Evolutionary conservation across 1,139 yeast species (phyloP), one percentile per base, ranked within the genome.

Genomic region (Pichia sp.): DNA sequence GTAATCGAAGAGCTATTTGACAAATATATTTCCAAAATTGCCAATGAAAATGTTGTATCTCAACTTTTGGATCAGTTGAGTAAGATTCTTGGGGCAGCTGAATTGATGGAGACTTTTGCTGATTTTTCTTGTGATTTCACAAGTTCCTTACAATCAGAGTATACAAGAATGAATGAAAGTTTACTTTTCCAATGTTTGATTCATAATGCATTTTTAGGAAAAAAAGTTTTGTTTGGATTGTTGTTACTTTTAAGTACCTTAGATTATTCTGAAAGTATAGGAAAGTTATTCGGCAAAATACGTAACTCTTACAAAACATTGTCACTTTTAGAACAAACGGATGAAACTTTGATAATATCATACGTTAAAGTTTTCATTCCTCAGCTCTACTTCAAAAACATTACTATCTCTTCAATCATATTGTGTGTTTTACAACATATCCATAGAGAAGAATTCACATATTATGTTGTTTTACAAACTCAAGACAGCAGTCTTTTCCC

Each of bases 231-330:
- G 12, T 48, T 59, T 39, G 63, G 63, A 5, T 37, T 67, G 5
- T 41, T 64, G 18, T 52, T 69, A 18, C 51, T 71, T 26, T 51
- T 70, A 26, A 47, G 69, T 21, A 62, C 70, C 1, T 61, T 67
- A 31, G 71, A 67, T 39, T 53, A 55, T 15, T 61, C 61, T 36
- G 59, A 57, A 2, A 52, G 56, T 20, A 56, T 64, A 21, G 45
- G 59, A 6, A 40, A 38, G 2, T 43, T 63, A 10, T 57, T 60
- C 40, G 45, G 39, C 3, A 46, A 44, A 26, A 39, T 55, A 3
- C 23, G 36, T 9, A 28, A 37, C 2, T 39, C 41, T 3, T 49
- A 47, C 36, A 51, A 46, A 36, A 31, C 14, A 26, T 39, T 50
- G 17, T 34, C 34, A 10, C 24, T 49, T 4, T 17, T 46, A n/a